These are phyloP conservation scores for Trifolium fragiferum DNA, from an alignment of 306 rosid species.

Conservation along the genomic window DNA sequence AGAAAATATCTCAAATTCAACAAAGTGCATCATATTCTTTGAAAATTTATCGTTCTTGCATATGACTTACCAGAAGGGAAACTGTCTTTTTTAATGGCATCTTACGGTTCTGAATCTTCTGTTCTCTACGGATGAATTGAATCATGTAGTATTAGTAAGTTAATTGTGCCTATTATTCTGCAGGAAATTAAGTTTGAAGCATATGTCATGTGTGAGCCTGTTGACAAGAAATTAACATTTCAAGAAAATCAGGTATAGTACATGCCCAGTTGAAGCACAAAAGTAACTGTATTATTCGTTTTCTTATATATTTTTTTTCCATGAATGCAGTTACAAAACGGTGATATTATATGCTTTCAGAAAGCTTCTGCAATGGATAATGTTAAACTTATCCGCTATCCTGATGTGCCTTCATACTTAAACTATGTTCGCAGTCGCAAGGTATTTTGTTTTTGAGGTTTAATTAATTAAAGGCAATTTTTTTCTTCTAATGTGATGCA, in stretches of 20 bases:
- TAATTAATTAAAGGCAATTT: not conserved
- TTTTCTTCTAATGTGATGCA: not conserved
- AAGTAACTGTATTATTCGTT: not conserved
- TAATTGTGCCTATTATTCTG: not conserved
- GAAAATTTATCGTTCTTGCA: not conserved
- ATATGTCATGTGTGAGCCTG: not conserved
- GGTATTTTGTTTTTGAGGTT: not conserved
- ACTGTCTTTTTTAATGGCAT: too few species aligned
- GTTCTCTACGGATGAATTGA: too few species aligned
- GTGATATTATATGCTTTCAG: constrained; percentile 10
- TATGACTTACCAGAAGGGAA: too few species aligned
- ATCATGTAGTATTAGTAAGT: not conserved
- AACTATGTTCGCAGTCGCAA: not conserved
- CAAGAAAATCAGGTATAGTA: not conserved
- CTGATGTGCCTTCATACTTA: not conserved
- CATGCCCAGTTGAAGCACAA: not conserved
- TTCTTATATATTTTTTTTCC: not conserved
- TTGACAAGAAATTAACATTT: not conserved
- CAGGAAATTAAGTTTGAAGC: not conserved
- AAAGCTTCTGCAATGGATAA: not conserved
- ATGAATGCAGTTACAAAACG: not conserved
- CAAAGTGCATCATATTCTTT: too few species aligned
- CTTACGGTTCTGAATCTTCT: too few species aligned
- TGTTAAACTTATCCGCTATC: not conserved
- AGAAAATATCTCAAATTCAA: too few species aligned